phyloP scores from a whole-genome alignment of 768 basidiomycete species.

The Lactifluus echinatus region DNA sequence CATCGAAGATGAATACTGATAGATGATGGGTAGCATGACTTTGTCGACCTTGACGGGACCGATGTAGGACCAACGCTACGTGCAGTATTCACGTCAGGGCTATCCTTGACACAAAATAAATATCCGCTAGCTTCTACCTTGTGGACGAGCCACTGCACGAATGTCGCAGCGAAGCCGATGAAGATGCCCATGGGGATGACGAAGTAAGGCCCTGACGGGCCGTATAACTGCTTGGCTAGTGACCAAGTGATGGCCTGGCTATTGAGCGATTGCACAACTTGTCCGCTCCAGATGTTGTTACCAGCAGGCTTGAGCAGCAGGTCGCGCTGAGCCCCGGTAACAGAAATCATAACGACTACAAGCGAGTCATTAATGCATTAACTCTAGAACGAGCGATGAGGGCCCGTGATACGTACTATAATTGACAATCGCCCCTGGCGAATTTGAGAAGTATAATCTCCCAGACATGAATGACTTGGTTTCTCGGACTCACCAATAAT shows the following conservation, averaged over 20 bases:
- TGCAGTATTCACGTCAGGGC: background rate
- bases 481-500: conserved; percentile 36
- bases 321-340: conserved; percentile 45
- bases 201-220: conserved; percentile 45
- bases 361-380: background rate
- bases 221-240: conserved; percentile 49
- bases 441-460: background rate
- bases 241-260: conserved; percentile 58
- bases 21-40: conserved; percentile 50
- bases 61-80: conserved; percentile 46
- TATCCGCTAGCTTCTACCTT: conserved; percentile 30
- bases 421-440: conserved; percentile 29
- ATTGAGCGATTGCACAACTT: conserved; percentile 41
- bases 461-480: background rate
- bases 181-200: conserved; percentile 46
- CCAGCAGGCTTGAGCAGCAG: conserved; percentile 43
- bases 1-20: conserved; percentile 36
- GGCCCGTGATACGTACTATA: conserved; percentile 23
- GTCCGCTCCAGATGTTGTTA: conserved; percentile 46
- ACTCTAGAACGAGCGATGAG: conserved; percentile 21
- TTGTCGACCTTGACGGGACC: conserved; percentile 41
- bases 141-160: conserved; percentile 45
- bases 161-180: conserved; percentile 45
- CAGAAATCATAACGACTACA: conserved; percentile 48
- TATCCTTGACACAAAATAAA: background rate